These are phyloP conservation scores for Coniophora puteana DNA, from an alignment of 1,284 basidiomycete genomes.

Conservation along the genomic window DNA sequence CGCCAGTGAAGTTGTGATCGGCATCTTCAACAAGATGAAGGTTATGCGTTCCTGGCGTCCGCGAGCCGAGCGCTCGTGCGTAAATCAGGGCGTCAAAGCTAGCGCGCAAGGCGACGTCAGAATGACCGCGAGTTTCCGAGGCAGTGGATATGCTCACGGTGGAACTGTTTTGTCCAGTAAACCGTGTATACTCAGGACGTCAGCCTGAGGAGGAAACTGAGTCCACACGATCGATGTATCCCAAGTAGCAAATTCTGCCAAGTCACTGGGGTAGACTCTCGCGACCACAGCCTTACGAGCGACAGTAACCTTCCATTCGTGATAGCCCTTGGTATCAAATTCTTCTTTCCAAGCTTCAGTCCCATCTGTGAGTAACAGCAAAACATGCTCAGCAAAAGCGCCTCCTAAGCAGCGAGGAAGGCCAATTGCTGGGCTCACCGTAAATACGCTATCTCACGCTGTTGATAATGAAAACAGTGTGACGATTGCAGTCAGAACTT, in stretches of 20 bases:
- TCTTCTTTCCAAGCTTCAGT: conserved; percentile 39
- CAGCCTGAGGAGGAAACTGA: conserved; percentile 51
- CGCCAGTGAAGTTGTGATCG: conserved; percentile 71
- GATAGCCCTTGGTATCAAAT: conserved; percentile 52
- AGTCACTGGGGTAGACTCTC: conserved; percentile 52
- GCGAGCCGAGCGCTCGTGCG: conserved; percentile 50
- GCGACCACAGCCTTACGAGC: conserved; percentile 52
- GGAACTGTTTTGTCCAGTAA: conserved; percentile 61
- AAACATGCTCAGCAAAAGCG: conserved; percentile 8
- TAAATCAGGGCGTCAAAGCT: conserved; percentile 74
- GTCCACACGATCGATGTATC: conserved; percentile 63
- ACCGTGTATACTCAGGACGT: conserved; percentile 71
- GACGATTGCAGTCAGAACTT: conserved; percentile 27
- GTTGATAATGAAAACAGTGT: conserved; percentile 9
- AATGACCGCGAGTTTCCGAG: neutral
- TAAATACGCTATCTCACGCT: conserved; percentile 37
- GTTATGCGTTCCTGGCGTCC: conserved; percentile 62
- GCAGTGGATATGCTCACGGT: conserved; percentile 43
- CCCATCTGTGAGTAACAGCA: conserved; percentile 21
- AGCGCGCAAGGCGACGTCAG: conserved; percentile 5
- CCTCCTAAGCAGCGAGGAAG: neutral
- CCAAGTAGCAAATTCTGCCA: conserved; percentile 57
- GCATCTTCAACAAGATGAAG: conserved; percentile 64
- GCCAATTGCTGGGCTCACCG: conserved; percentile 27
- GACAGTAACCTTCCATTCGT: conserved; percentile 55